Evolutionary conservation across 163 green algal genomes (phyloP).

Genomic region (Trebouxiophyceae sp.): DNA sequence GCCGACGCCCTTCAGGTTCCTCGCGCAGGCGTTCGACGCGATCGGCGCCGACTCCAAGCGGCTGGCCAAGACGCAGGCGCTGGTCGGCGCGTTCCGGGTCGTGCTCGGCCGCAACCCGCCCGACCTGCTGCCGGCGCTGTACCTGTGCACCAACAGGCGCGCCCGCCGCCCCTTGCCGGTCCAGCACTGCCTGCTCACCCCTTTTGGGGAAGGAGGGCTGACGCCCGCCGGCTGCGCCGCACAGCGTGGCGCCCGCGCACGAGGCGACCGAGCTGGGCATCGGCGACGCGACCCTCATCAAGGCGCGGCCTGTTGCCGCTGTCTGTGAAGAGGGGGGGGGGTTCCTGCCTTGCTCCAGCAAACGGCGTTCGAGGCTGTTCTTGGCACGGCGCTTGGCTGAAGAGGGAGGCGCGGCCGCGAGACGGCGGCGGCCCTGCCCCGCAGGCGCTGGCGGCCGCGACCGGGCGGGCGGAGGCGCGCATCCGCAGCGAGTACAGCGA

Average conservation of each 20-base stretch:
- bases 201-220: too few species aligned
- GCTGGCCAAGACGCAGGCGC: slow-evolving; percentile 68
- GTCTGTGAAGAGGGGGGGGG: too few species aligned
- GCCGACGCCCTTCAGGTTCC: slow-evolving; percentile 79
- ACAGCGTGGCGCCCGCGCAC: slow-evolving; percentile 86
- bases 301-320: too few species aligned
- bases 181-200: too few species aligned
- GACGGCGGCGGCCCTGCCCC: too few species aligned
- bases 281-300: slow-evolving; percentile 88
- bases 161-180: too few species aligned
- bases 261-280: slow-evolving; percentile 94
- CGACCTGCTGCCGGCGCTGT: slow-evolving; percentile 87
- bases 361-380: too few species aligned
- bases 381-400: too few species aligned
- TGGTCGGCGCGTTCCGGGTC: slow-evolving; percentile 73
- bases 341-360: too few species aligned
- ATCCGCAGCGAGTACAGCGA: slow-evolving; percentile 72
- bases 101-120: slow-evolving; percentile 67
- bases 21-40: slow-evolving; percentile 53
- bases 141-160: slow-evolving; percentile 86
- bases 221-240: too few species aligned
- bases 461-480: slow-evolving; percentile 67
- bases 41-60: slow-evolving; percentile 75
- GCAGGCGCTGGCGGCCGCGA: slow-evolving; percentile 65
- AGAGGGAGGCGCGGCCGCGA: too few species aligned